phyloP scores from a whole-genome alignment of 2,329 filamentous ascomycete genomes.

The Huntiella moniliformis region DNA sequence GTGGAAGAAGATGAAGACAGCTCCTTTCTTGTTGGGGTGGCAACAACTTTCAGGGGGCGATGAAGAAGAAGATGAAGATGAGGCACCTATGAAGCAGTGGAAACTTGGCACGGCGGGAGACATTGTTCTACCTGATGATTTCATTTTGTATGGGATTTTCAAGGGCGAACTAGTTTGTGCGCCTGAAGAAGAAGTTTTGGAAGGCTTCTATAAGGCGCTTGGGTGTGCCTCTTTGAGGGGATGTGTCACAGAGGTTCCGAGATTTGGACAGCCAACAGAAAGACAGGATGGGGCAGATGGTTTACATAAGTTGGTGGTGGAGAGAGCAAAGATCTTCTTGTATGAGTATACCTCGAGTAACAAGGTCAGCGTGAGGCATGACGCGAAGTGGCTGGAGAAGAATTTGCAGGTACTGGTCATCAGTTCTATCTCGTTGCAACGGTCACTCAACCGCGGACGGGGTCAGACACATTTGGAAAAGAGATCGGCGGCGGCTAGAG shows the following conservation, averaged over 20 bases:
- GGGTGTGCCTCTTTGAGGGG: constrained; percentile 60
- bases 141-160: constrained; percentile 75
- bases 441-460: constrained; percentile 49
- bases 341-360: constrained; percentile 56
- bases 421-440: constrained; percentile 55
- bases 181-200: constrained; percentile 73
- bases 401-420: constrained; percentile 64
- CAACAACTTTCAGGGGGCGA: constrained; percentile 24
- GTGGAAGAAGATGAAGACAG: constrained; percentile 53
- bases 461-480: constrained; percentile 54
- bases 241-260: constrained; percentile 60
- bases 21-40: constrained; percentile 67
- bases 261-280: constrained; percentile 44
- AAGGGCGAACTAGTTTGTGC: constrained; percentile 68
- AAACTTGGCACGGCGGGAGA: constrained; percentile 53
- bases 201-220: constrained; percentile 66
- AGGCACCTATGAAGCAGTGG: constrained; percentile 54
- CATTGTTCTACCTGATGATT: constrained; percentile 71
- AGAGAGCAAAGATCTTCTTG: constrained; percentile 76
- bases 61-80: constrained; percentile 28
- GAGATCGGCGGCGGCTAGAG: constrained; percentile 49
- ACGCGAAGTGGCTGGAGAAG: constrained; percentile 78
- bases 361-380: constrained; percentile 62
- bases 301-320: constrained; percentile 64
- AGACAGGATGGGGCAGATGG: constrained; percentile 51